Evolutionary conservation across 192 early-diverging fungal genomes (phyloP).

Genomic region (Backusella tarrabulga): DNA sequence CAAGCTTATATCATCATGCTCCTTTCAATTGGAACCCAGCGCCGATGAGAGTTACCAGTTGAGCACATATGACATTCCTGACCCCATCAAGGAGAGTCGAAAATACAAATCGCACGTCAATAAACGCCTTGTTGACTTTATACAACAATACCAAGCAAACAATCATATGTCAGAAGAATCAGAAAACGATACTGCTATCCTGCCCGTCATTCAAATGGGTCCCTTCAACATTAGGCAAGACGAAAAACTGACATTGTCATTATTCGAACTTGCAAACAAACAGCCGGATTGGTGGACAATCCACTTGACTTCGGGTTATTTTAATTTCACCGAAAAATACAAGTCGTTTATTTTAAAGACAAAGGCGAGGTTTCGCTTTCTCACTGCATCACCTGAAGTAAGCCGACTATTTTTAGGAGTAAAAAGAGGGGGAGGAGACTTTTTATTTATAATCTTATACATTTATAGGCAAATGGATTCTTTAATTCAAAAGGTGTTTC

Average conservation of each 20-base stretch:
- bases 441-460: background rate
- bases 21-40: conserved; percentile 43
- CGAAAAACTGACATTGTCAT: conserved; percentile 54
- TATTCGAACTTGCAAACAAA: conserved; percentile 58
- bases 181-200: conserved; percentile 61
- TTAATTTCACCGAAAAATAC: conserved; percentile 82
- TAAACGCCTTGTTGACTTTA: conserved; percentile 47
- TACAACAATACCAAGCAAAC: conserved; percentile 31
- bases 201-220: conserved; percentile 87
- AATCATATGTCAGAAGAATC: conserved; percentile 15
- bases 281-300: conserved; percentile 53
- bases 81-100: conserved; percentile 58
- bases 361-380: conserved; percentile 61
- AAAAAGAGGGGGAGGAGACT: background rate
- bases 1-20: conserved; percentile 58
- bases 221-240: conserved; percentile 83
- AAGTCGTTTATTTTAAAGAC: conserved; percentile 61
- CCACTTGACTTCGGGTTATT: conserved; percentile 86
- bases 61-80: conserved; percentile 33
- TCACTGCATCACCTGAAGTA: conserved; percentile 87
- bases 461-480: conserved; percentile 87
- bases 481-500: conserved; percentile 83
- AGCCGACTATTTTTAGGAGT: background rate
- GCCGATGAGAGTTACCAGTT: background rate
- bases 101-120: conserved; percentile 56